Evolutionary conservation across 495 filamentous ascomycete species (phyloP), one percentile per base, ranked within the genome.

Genomic region (Pseudoneurospora amorphoporcata): DNA sequence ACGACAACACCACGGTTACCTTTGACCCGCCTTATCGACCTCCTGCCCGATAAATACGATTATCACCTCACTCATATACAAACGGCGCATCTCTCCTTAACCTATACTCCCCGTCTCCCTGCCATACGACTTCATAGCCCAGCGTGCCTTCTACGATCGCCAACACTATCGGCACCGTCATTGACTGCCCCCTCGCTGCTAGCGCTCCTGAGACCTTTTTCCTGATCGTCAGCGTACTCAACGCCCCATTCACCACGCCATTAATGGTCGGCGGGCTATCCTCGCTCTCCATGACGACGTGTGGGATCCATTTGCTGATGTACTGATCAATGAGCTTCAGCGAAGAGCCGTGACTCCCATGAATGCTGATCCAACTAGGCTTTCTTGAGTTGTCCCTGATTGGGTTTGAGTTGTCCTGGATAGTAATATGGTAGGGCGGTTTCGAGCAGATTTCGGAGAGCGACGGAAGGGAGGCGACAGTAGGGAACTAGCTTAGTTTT

Each of bases 321-420:
- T 61, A 61, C 12, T 16, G 12, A 1, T 61, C 53, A 61, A 61
- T 72, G 8, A 85, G 42, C 72, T 83, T 75, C 3, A 85, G 58
- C 0, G 81, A 78, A 32, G 78, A 76, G 53, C 81, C 82, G 69
- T 85, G 83, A 42, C 82, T 83, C 61, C 79, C 76, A 14, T 83
- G 78, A 8, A 85, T 47, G 40, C 81, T 77, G 39, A 84, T 75
- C 1, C 69, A 61, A 35, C 14, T n/a, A n/a, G n/a, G n/a, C n/a
- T n/a, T n/a, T n/a, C n/a, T n/a, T n/a, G n/a, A n/a, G n/a, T n/a
- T n/a, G n/a, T n/a, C n/a, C n/a, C n/a, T n/a, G n/a, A n/a, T n/a
- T n/a, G n/a, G n/a, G n/a, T n/a, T 19, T n/a, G n/a, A n/a, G 3
- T 7, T 38, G 68, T 8, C 39, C 68, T 19, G 70, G 4, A 84